A percentile compares a stretch with the other conserved stretches of the same genome.
Conservation (phyloP, 2,329 filamentous ascomycete genomes). For the Bipolaris cookei region DNA sequence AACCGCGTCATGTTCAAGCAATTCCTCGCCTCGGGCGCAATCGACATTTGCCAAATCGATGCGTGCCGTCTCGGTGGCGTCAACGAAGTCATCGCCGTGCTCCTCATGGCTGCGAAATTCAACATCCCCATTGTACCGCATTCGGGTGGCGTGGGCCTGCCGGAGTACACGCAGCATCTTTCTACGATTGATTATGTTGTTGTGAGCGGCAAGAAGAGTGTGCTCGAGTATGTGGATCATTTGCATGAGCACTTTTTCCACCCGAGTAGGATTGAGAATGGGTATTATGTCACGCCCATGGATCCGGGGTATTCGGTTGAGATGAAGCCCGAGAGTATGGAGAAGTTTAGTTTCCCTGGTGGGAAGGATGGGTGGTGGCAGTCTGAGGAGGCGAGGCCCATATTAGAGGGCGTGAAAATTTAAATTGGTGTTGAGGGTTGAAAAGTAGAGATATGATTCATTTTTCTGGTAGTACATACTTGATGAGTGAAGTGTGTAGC, state of each 20-base stretch:
- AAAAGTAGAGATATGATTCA: not conserved
- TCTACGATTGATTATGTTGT: constrained; percentile 92
- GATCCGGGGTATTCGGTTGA: constrained; percentile 89
- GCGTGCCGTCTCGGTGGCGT: constrained; percentile 89
- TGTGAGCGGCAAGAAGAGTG: constrained; percentile 78
- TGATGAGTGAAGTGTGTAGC: too few relatives aligned
- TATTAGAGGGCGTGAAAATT: constrained; percentile 66
- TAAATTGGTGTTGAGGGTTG: constrained; percentile 18
- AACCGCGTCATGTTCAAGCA: constrained; percentile 96
- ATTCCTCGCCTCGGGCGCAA: constrained; percentile 77
- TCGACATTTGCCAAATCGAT: constrained; percentile 89
- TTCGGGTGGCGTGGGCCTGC: constrained; percentile 85
- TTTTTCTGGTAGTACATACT: too few relatives aligned
- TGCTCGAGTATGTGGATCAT: constrained; percentile 92
- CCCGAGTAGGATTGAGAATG: constrained; percentile 78
- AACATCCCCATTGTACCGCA: constrained; percentile 85
- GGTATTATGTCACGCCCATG: constrained; percentile 84
- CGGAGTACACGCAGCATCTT: constrained; percentile 92
- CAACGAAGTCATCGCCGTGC: constrained; percentile 89
- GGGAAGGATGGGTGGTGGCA: constrained; percentile 84
- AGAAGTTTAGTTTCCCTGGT: constrained; percentile 76
- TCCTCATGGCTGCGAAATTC: constrained; percentile 83
- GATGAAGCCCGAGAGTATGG: constrained; percentile 91
- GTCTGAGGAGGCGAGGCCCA: constrained; percentile 76
- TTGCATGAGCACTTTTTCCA: constrained; percentile 92